Conservation (phyloP, 2,329 filamentous ascomycete genomes). For the Pseudogymnoascus pannorum region DNA sequence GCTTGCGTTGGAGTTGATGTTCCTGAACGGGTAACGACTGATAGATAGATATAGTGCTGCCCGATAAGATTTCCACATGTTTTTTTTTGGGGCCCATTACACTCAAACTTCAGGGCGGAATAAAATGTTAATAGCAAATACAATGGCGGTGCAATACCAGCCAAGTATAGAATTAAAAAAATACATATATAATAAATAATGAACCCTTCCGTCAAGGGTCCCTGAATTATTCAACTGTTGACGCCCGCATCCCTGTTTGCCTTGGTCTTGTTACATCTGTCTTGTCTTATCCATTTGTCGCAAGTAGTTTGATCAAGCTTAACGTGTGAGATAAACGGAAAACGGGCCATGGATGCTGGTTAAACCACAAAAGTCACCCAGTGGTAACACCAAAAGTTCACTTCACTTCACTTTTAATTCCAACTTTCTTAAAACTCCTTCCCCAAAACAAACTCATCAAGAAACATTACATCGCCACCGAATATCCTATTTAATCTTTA, state of each 20-base stretch:
- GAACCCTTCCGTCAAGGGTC: background rate
- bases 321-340: background rate
- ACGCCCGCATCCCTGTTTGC: background rate
- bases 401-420: background rate
- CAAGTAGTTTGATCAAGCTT: background rate
- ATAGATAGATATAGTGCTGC: background rate
- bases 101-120: no score
- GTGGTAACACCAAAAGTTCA: background rate
- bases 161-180: background rate
- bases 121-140: background rate
- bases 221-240: background rate
- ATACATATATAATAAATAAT: background rate
- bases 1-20: conserved; percentile 1
- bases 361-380: background rate
- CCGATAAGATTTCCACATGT: background rate
- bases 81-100: background rate
- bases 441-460: background rate
- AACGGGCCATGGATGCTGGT: no score
- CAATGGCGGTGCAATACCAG: no score
- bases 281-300: background rate
- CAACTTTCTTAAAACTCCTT: background rate
- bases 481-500: conserved; percentile 5
- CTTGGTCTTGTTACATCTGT: no score
- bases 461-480: background rate
- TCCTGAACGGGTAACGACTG: background rate